Evolutionary conservation across 176 grass and related monocot species (phyloP).

Genomic region (Aegilops tauschii): DNA sequence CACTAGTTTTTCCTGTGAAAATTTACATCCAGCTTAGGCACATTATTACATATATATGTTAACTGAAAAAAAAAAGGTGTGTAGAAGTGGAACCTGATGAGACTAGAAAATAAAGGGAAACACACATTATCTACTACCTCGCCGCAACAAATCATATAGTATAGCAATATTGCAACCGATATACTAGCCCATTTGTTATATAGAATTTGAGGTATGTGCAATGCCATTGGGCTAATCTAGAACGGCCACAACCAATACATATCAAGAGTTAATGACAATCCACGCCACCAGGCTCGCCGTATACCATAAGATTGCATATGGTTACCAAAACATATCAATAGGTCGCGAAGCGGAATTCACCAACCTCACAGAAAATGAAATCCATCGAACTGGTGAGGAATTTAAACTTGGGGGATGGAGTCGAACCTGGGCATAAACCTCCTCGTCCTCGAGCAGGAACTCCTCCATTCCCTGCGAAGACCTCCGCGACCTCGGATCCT

Average conservation of each 20-base stretch:
- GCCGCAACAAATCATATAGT: neutral
- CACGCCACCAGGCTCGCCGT: neutral
- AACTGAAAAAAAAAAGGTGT: neutral
- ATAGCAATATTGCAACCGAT: neutral
- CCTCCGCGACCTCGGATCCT: constrained; percentile 39
- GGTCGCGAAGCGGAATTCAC: neutral
- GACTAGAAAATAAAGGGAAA: neutral
- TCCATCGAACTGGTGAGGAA: neutral
- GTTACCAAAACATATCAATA: neutral
- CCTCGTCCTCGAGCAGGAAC: constrained; percentile 54
- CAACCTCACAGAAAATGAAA: neutral
- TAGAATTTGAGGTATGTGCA: neutral
- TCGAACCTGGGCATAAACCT: constrained; percentile 45
- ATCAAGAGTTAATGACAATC: neutral
- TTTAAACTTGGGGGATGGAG: neutral
- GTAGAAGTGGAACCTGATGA: neutral
- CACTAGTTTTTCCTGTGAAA: neutral
- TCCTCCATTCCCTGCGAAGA: constrained; percentile 40
- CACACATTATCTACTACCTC: neutral
- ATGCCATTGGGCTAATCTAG: neutral
- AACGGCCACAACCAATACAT: neutral
- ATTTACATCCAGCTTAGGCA: neutral
- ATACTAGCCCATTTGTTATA: neutral
- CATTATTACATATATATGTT: neutral
- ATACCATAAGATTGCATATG: neutral